Base-by-base conservation (phyloP, 2,329 filamentous ascomycete genomes). In the Alternaria ventricosa region DNA sequence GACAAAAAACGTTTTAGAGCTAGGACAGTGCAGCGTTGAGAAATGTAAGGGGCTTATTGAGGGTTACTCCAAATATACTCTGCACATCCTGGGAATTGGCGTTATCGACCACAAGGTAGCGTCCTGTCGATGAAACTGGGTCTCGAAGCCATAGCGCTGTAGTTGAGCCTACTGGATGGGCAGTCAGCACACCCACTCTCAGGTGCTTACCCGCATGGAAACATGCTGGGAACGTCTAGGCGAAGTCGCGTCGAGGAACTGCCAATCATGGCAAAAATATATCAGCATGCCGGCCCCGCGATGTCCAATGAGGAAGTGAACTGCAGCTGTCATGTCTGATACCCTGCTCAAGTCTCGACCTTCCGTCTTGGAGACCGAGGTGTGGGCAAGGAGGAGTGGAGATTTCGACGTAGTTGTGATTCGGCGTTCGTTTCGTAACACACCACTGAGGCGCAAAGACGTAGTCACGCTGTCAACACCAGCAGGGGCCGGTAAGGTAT, bases 161-260 rank as follows among this genome's bases (percentile, higher is more conserved):
- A 43, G 62, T 63, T 55, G 65, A 57, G 61, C 68, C 70, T 68
- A 71, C 68, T 62, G 55, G 57, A 63, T 25, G 15, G 28, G 9
- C 33, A 18, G 61, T 57, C 68, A 59, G 54, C 61, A 71, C 71
- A 73, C 68, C 65, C 61, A 68, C 65, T 51, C 18, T 45, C 11
- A 28, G 22, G 11, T 47, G 47, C 57, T 49, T 45, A 49, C 47
- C 47, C 30, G 43, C 66, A 67, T 69, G 57, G 58, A 64, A 69
- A 65, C 61, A 66, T 70, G 56, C 57, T 55, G 59, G 41, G 33
- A 55, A 50, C 51, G 22, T 61, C 51, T 47, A 55, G 57, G 49
- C 59, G 47, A 41, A 28, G 45, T 61, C 23, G 59, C 49, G 45
- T 50, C 36, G 33, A 53, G 47, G 28, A 28, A 51, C 44, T 61